Conservation (phyloP, 495 filamentous ascomycete species). For the Coniosporium apollinis region DNA sequence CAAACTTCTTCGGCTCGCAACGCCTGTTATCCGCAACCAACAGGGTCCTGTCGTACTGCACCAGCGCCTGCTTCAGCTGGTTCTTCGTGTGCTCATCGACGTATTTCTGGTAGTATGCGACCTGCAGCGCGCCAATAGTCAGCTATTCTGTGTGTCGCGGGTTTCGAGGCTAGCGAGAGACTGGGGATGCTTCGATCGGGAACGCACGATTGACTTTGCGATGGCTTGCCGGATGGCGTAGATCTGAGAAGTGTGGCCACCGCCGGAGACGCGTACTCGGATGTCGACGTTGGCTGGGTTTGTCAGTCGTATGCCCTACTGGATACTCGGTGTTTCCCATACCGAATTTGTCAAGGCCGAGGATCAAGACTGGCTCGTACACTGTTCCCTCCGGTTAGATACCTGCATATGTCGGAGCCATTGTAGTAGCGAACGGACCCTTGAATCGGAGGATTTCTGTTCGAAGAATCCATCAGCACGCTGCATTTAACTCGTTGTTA, state of each 20-base stretch:
- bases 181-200: too few species aligned
- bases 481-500: too few species aligned
- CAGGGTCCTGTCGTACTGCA: constrained; percentile 88
- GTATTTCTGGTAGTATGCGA: constrained; percentile 99
- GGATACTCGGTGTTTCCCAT: constrained; percentile 2
- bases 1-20: constrained; percentile 36
- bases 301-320: background rate
- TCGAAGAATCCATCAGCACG: too few species aligned
- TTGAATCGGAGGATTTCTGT: constrained; percentile 96
- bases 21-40: constrained; percentile 95
- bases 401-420: too few species aligned
- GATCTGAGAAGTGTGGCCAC: constrained; percentile 96
- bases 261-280: constrained; percentile 87
- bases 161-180: too few species aligned
- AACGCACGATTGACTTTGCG: constrained; percentile 67
- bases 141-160: too few species aligned
- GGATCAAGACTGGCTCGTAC: constrained; percentile 94
- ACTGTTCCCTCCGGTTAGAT: too few species aligned
- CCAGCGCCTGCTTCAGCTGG: constrained; percentile 85
- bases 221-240: constrained; percentile 99
- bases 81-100: constrained; percentile 99
- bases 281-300: constrained; percentile 69
- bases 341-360: constrained; percentile 90
- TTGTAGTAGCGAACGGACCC: too few species aligned
- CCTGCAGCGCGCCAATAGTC: constrained; percentile 7